These are phyloP conservation scores for Trichoderma breve DNA, from an alignment of 2,329 filamentous ascomycete genomes.

Conservation along the genomic window DNA sequence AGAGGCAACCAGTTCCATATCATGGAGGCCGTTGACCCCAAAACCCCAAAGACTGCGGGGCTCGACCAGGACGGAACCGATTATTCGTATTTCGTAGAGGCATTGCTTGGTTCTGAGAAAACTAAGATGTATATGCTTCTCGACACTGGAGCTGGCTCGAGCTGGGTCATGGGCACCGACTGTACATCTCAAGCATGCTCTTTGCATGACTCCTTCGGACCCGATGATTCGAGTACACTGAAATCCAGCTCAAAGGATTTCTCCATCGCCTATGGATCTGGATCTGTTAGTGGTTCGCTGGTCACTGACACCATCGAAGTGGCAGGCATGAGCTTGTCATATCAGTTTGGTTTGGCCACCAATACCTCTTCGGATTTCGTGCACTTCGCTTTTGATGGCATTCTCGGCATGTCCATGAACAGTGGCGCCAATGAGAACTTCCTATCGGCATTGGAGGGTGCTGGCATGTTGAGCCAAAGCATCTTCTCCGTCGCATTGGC, in stretches of 20 bases:
- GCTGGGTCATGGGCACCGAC: conserved; percentile 75
- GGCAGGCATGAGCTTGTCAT: conserved; percentile 60
- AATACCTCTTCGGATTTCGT: conserved; percentile 71
- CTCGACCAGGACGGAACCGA: conserved; percentile 65
- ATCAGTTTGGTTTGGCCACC: conserved; percentile 71
- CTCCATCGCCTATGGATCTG: conserved; percentile 72
- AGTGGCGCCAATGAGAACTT: conserved; percentile 62
- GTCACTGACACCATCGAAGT: conserved; percentile 66
- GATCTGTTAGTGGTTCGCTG: conserved; percentile 65
- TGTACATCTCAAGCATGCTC: conserved; percentile 67
- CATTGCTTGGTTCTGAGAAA: conserved; percentile 52
- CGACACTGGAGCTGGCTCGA: conserved; percentile 68
- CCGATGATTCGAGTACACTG: conserved; percentile 63
- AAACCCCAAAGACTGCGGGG: conserved; percentile 49
- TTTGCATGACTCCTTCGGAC: conserved; percentile 68
- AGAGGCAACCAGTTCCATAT: conserved; percentile 49
- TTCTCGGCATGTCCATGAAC: conserved; percentile 72
- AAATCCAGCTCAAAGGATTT: conserved; percentile 55
- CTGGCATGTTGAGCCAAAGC: conserved; percentile 58
- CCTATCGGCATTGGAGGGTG: conserved; percentile 58
- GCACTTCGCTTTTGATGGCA: conserved; percentile 82
- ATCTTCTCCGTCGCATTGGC: conserved; percentile 70
- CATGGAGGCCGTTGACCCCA: conserved; percentile 45
- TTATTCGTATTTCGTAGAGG: conserved; percentile 63
- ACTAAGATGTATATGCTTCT: conserved; percentile 61